Percentiles rank a stretch among this genome's conserved stretches.
phyloP scores from a whole-genome alignment of 2,329 filamentous ascomycete species.

The Fusarium fracticaudum region DNA sequence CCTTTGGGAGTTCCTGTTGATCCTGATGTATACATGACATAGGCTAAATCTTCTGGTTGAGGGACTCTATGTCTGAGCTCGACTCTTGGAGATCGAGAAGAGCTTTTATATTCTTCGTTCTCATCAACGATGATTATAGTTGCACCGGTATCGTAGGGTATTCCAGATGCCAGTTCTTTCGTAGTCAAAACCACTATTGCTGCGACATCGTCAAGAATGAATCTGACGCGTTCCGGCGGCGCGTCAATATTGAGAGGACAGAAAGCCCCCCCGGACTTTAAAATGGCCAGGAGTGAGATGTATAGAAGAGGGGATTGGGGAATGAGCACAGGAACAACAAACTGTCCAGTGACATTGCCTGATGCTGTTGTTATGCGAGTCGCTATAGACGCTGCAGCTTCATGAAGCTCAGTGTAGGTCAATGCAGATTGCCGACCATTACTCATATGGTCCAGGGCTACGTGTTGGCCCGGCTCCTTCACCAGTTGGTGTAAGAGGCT shows the following conservation, averaged over 20 bases:
- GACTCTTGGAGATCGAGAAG: background rate
- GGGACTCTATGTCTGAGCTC: slow-evolving; percentile 27
- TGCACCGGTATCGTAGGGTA: slow-evolving; percentile 48
- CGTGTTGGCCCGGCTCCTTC: slow-evolving; percentile 41
- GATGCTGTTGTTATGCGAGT: slow-evolving; percentile 51
- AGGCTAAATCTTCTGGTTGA: slow-evolving; percentile 68
- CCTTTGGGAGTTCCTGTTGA: slow-evolving; percentile 92
- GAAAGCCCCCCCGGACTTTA: slow-evolving; percentile 86
- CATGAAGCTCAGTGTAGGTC: slow-evolving; percentile 72
- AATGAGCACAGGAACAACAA: slow-evolving; percentile 78
- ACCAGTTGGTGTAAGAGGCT: slow-evolving; percentile 69
- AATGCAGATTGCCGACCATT: slow-evolving; percentile 50
- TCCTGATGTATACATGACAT: slow-evolving; percentile 94
- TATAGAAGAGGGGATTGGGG: slow-evolving; percentile 83
- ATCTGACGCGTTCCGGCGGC: slow-evolving; percentile 78
- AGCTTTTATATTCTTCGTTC: slow-evolving; percentile 7
- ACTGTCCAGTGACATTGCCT: slow-evolving; percentile 39
- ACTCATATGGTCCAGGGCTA: slow-evolving; percentile 48
- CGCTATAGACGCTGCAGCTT: slow-evolving; percentile 65
- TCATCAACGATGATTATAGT: slow-evolving; percentile 52
- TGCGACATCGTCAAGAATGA: slow-evolving; percentile 81
- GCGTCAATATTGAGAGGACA: slow-evolving; percentile 85
- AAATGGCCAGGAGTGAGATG: slow-evolving; percentile 77
- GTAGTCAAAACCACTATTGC: slow-evolving; percentile 76
- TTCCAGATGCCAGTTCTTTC: slow-evolving; percentile 53